Conservation (phyloP, 352 stramenopile genomes). For the Globisporangium paroecandrum region DNA sequence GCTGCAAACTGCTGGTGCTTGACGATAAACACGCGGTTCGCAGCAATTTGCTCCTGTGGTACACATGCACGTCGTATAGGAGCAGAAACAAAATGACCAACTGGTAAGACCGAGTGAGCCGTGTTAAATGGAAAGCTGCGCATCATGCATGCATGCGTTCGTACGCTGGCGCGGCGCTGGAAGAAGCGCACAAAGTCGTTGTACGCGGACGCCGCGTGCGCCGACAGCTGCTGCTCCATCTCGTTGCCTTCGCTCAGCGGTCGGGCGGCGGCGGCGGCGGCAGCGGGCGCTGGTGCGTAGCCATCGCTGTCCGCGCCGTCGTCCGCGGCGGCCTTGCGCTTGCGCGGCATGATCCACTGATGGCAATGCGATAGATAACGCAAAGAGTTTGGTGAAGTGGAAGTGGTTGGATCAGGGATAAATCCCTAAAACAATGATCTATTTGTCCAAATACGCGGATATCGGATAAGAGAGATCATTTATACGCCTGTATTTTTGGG, state of each 20-base stretch:
- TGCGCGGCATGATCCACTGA: conserved; percentile 5
- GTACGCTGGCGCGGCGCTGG: conserved; percentile 55
- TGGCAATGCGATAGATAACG: neutral
- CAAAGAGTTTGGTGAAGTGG: neutral
- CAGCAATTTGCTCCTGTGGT: conserved; percentile 47
- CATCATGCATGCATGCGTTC: conserved; percentile 8
- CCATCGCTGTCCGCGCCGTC: neutral
- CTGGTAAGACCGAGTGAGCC: no score
- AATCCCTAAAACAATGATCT: no score
- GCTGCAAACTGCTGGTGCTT: conserved; percentile 28
- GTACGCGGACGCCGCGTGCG: conserved; percentile 53
- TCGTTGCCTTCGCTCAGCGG: conserved; percentile 29
- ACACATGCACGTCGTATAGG: neutral
- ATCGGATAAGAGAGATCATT: no score
- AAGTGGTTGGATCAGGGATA: no score
- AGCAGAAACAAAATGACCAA: neutral
- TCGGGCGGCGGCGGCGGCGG: neutral
- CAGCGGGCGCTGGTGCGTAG: neutral
- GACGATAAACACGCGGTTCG: conserved; percentile 49
- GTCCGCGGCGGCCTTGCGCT: conserved; percentile 1
- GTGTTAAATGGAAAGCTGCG: neutral
- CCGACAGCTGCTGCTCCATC: conserved; percentile 75
- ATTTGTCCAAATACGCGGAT: no score
- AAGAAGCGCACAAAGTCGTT: conserved; percentile 69
- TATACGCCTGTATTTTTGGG: no score